Conservation (phyloP, 768 basidiomycete species). For the Boletus patriciae region DNA sequence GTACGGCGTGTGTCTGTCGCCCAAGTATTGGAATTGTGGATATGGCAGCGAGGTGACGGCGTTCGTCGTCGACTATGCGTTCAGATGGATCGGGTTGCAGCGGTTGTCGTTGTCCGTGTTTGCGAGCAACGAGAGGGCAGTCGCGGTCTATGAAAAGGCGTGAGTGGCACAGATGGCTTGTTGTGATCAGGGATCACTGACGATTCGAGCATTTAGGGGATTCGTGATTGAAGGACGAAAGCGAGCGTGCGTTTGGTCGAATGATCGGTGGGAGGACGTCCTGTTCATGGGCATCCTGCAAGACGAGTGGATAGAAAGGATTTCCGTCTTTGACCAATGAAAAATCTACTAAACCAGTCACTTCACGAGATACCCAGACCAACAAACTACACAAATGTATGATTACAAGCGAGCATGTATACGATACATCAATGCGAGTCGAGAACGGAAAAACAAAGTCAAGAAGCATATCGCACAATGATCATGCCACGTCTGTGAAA, state of each 20-base stretch:
- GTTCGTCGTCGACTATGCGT: constrained; percentile 43
- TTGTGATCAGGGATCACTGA: constrained; percentile 4
- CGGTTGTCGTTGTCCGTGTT: constrained; percentile 42
- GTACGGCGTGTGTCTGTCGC: constrained; percentile 33
- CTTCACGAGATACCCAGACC: constrained; percentile 7
- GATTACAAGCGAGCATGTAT: constrained; percentile 13
- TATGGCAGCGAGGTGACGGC: constrained; percentile 43
- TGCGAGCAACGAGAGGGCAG: constrained; percentile 39
- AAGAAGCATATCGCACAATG: neutral
- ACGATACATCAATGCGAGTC: constrained; percentile 8
- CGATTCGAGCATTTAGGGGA: constrained; percentile 27
- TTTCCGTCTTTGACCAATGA: constrained; percentile 24
- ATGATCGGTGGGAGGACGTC: constrained; percentile 39
- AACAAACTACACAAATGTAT: neutral
- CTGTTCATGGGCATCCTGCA: constrained; percentile 40
- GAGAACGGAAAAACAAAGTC: neutral
- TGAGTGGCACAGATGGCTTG: constrained; percentile 26
- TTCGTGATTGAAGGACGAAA: constrained; percentile 42
- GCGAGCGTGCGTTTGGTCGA: constrained; percentile 37
- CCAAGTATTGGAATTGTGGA: constrained; percentile 39
- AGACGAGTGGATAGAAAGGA: constrained; percentile 39
- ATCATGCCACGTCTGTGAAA: constrained; percentile 43
- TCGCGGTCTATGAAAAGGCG: constrained; percentile 43
- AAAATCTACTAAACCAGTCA: neutral
- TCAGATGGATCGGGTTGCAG: constrained; percentile 40